Conservation (phyloP, 192 early-diverging fungal species). For the Coemansia umbellata region DNA sequence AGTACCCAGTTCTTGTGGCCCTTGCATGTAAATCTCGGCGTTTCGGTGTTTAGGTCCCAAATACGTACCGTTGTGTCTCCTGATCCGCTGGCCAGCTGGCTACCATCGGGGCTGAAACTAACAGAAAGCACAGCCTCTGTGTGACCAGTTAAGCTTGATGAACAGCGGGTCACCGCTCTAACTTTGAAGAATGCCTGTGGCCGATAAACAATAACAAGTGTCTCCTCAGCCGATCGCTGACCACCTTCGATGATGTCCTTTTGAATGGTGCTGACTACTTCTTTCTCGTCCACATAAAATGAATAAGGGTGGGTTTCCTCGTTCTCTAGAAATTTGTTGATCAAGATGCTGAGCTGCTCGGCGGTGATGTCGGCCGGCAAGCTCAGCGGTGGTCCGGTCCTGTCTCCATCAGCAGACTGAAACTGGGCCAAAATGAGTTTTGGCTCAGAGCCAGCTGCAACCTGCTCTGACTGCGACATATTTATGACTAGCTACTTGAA, state of each 20-base stretch:
- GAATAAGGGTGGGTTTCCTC: constrained; percentile 92
- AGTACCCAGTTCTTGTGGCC: constrained; percentile 94
- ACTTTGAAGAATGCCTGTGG: constrained; percentile 97
- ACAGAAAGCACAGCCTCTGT: constrained; percentile 91
- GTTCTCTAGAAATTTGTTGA: constrained; percentile 80
- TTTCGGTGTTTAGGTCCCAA: constrained; percentile 97
- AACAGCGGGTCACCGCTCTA: constrained; percentile 88
- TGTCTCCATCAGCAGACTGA: constrained; percentile 69
- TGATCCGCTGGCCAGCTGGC: constrained; percentile 89
- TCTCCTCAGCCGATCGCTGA: constrained; percentile 81
- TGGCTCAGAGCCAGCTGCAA: neutral
- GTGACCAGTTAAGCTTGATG: constrained; percentile 81
- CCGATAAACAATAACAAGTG: constrained; percentile 85
- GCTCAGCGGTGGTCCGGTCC: constrained; percentile 82
- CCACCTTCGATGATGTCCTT: constrained; percentile 75
- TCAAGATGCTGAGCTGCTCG: constrained; percentile 78
- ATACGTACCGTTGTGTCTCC: constrained; percentile 92
- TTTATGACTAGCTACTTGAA: no score
- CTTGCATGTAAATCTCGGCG: constrained; percentile 77
- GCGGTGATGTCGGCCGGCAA: constrained; percentile 79
- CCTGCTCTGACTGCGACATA: constrained; percentile 1
- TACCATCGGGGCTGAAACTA: constrained; percentile 86
- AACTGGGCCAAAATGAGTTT: constrained; percentile 58
- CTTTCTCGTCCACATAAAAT: constrained; percentile 83
- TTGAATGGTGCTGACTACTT: constrained; percentile 72